These are phyloP conservation scores for Colletotrichum tropicale DNA, from an alignment of 2,329 filamentous ascomycete species.

Conservation along the genomic window DNA sequence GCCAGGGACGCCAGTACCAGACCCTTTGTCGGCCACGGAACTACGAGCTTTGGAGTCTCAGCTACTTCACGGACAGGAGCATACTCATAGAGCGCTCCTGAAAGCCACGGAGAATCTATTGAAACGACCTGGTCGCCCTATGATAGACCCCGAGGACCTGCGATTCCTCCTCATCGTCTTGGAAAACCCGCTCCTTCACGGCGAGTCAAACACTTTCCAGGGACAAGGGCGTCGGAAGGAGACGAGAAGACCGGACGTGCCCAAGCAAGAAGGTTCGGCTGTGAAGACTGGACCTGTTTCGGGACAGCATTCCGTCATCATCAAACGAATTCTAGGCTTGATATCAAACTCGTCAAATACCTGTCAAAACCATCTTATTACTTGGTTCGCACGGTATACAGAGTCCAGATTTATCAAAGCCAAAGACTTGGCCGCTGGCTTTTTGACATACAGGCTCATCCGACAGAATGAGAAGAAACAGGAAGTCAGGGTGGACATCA, in stretches of 20 bases:
- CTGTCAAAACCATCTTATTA: conserved; percentile 78
- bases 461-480: conserved; percentile 73
- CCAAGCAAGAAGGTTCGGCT: neutral
- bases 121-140: conserved; percentile 75
- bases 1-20: neutral
- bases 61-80: conserved; percentile 64
- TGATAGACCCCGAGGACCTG: conserved; percentile 72
- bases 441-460: conserved; percentile 80
- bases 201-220: conserved; percentile 40
- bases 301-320: conserved; percentile 79
- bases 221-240: conserved; percentile 28
- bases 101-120: conserved; percentile 81
- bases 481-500: conserved; percentile 63
- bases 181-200: conserved; percentile 76
- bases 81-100: conserved; percentile 72
- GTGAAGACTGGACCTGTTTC: conserved; percentile 49
- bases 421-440: conserved; percentile 80
- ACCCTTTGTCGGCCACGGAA: conserved; percentile 34
- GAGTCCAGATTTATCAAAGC: conserved; percentile 69
- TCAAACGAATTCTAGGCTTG: conserved; percentile 84
- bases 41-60: conserved; percentile 51
- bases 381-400: conserved; percentile 78
- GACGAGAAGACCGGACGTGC: neutral
- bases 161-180: conserved; percentile 81
- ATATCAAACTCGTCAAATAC: conserved; percentile 76